Percentiles rank a stretch among this genome's conserved stretches.
Conservation (phyloP, 169 alveolate genomes). For the Plasmodium vivax region DNA sequence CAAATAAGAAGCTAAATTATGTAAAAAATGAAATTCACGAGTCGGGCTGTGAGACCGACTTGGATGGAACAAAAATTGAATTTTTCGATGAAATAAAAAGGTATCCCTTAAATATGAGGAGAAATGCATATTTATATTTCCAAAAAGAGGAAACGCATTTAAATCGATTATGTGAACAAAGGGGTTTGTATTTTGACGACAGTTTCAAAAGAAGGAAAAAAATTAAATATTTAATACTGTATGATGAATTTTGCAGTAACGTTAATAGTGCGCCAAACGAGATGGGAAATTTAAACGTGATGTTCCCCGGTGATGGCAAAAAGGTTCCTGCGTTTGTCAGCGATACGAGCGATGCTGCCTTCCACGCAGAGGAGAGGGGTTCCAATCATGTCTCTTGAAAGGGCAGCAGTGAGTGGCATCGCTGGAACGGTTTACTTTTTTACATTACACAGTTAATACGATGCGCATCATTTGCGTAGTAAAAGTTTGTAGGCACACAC, state of each 20-base stretch:
- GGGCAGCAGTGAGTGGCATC: not conserved
- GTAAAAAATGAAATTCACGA: slow-evolving; percentile 35
- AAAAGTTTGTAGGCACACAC: not conserved
- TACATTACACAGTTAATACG: not conserved
- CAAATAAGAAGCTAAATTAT: slow-evolving; percentile 42
- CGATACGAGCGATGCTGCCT: not conserved
- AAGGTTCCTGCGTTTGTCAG: not conserved
- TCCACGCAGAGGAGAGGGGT: not conserved
- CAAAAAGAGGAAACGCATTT: slow-evolving; percentile 32
- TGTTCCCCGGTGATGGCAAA: slow-evolving; percentile 9
- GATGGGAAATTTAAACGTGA: slow-evolving; percentile 1
- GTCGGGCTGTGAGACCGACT: slow-evolving; percentile 5
- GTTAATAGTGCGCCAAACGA: slow-evolving; percentile 8
- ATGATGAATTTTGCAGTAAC: slow-evolving; percentile 55
- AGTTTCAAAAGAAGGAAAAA: slow-evolving; percentile 38
- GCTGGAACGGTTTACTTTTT: not conserved
- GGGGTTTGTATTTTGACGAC: slow-evolving; percentile 66
- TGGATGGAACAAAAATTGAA: slow-evolving; percentile 58
- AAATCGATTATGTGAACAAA: slow-evolving; percentile 65
- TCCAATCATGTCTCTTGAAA: not conserved
- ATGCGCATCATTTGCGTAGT: not conserved
- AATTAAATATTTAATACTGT: slow-evolving; percentile 53
- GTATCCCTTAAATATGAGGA: slow-evolving; percentile 62
- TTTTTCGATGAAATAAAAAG: slow-evolving; percentile 55
- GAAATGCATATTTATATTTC: slow-evolving; percentile 56